Conservation (phyloP, 768 basidiomycete genomes). For the Guyanaporus albipodus region DNA sequence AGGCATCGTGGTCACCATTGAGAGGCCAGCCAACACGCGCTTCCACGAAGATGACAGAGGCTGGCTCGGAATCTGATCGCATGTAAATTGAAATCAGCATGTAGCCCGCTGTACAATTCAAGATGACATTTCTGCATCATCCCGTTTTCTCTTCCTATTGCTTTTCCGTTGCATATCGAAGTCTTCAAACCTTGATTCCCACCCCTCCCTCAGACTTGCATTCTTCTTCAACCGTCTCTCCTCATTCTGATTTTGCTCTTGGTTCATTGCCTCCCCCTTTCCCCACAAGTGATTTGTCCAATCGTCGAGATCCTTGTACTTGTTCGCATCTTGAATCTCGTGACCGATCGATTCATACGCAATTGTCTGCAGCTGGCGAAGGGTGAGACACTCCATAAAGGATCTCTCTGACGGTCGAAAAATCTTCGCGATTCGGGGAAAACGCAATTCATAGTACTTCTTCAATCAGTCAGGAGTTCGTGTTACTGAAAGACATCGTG, state of each 20-base stretch:
- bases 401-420: constrained; percentile 56
- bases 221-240: constrained; percentile 38
- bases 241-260: constrained; percentile 13
- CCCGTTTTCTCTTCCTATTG: constrained; percentile 20
- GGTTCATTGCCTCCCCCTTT: constrained; percentile 37
- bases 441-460: constrained; percentile 81
- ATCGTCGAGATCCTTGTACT: constrained; percentile 49
- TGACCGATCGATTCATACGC: constrained; percentile 53
- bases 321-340: constrained; percentile 34
- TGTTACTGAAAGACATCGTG: neutral
- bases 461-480: neutral
- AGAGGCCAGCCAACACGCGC: too few species aligned
- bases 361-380: constrained; percentile 49
- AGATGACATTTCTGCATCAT: constrained; percentile 25
- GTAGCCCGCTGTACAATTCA: constrained; percentile 2
- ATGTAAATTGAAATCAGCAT: neutral
- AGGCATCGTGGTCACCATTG: too few species aligned
- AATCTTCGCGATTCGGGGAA: constrained; percentile 73
- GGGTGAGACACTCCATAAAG: constrained; percentile 55
- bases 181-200: constrained; percentile 40
- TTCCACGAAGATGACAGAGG: neutral
- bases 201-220: constrained; percentile 33
- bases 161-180: constrained; percentile 19
- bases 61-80: neutral
- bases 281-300: constrained; percentile 39